A percentile compares a stretch with the other conserved stretches of the same genome.
These are phyloP conservation scores for Backusella circina DNA, from an alignment of 192 early-diverging fungal species.

Conservation along the genomic window DNA sequence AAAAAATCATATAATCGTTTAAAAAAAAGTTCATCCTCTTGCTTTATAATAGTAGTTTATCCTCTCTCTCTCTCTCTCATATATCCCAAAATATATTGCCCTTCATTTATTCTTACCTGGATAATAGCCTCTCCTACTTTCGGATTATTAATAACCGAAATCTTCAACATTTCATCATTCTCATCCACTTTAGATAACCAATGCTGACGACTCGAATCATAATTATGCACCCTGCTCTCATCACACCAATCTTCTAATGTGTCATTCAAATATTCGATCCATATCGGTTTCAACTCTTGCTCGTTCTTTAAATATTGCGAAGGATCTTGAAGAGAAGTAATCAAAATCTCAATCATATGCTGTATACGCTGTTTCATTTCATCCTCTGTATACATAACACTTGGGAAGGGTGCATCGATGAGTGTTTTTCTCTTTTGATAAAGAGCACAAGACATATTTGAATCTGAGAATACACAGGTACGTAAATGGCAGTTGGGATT, in stretches of 20 bases:
- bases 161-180: conserved; percentile 2
- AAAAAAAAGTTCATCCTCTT: too few species aligned
- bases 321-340: neutral
- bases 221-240: neutral
- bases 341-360: conserved; percentile 13
- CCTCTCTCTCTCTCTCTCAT: neutral
- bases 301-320: neutral
- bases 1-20: too few species aligned
- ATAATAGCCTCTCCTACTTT: conserved; percentile 7
- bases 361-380: conserved; percentile 10
- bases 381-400: conserved; percentile 19
- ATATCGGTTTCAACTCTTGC: neutral
- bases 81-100: neutral
- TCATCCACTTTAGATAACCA: conserved; percentile 6
- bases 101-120: neutral
- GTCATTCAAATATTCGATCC: conserved; percentile 15
- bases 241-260: conserved; percentile 15
- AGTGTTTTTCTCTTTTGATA: neutral
- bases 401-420: conserved; percentile 1
- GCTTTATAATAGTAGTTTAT: neutral
- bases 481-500: neutral
- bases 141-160: conserved; percentile 1
- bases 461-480: neutral
- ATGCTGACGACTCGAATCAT: neutral
- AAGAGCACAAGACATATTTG: neutral